These are phyloP conservation scores for Neofusicoccum umdonicola DNA, from an alignment of 2,329 filamentous ascomycete genomes.

Conservation along the genomic window DNA sequence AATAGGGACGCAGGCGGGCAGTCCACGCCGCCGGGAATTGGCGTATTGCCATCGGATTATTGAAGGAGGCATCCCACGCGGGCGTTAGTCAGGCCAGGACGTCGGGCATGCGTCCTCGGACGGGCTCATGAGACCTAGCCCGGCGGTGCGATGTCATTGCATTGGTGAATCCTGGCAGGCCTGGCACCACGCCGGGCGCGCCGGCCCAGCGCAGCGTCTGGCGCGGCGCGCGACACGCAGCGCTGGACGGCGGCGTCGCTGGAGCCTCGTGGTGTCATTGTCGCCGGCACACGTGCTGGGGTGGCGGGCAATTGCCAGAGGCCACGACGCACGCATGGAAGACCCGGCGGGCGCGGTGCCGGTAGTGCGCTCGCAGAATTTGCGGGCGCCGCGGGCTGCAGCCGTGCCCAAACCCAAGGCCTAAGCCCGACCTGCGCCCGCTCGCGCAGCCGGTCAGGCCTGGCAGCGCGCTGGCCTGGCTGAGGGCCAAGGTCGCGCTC, in stretches of 20 bases:
- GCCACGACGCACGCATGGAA: slow-evolving; percentile 11
- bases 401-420: slow-evolving; percentile 14
- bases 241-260: neutral
- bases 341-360: neutral
- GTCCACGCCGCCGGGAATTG: neutral
- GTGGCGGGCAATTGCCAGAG: slow-evolving; percentile 10
- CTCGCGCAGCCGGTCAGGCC: neutral
- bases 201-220: neutral
- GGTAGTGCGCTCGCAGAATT: neutral
- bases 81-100: slow-evolving; percentile 4
- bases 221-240: neutral
- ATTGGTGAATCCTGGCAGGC: too few relatives aligned
- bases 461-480: neutral
- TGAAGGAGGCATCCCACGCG: slow-evolving; percentile 5
- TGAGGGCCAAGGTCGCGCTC: neutral
- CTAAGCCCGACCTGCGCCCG: neutral
- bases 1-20: neutral
- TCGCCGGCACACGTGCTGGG: neutral
- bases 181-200: neutral
- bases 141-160: neutral
- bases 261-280: neutral
- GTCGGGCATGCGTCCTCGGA: neutral
- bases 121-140: neutral
- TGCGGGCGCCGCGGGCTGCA: neutral
- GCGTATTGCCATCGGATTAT: neutral